These are phyloP conservation scores for Xenoacremonium recifei DNA, from an alignment of 2,329 filamentous ascomycete genomes.

Conservation along the genomic window DNA sequence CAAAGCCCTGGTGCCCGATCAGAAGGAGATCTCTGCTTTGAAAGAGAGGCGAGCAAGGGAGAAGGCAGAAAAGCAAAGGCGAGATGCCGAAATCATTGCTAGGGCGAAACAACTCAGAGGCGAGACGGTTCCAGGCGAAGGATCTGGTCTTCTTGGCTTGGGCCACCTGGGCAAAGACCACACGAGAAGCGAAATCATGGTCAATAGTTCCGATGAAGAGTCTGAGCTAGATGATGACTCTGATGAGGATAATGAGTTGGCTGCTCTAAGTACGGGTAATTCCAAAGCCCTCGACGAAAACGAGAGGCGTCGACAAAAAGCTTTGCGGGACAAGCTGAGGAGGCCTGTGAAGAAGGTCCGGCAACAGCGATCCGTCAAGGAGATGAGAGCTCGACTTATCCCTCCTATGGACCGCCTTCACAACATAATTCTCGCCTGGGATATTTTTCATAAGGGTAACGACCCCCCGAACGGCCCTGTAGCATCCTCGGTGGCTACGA, in stretches of 20 bases:
- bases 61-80: constrained; percentile 69
- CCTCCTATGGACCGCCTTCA: constrained; percentile 86
- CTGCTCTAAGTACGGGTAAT: constrained; percentile 46
- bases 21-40: constrained; percentile 46
- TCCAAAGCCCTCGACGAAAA: constrained; percentile 50
- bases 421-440: constrained; percentile 85
- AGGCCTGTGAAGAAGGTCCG: constrained; percentile 83
- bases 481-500: constrained; percentile 74
- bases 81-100: constrained; percentile 71
- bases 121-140: constrained; percentile 58
- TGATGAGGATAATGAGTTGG: constrained; percentile 51
- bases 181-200: constrained; percentile 85
- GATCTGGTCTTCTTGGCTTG: constrained; percentile 73
- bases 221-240: constrained; percentile 60
- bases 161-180: constrained; percentile 77
- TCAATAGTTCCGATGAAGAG: constrained; percentile 76
- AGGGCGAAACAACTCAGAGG: constrained; percentile 54
- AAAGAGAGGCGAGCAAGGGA: constrained; percentile 73
- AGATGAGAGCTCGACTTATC: constrained; percentile 89
- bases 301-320: constrained; percentile 42
- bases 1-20: constrained; percentile 30
- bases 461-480: constrained; percentile 75
- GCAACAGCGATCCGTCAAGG: constrained; percentile 78
- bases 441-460: constrained; percentile 87
- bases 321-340: constrained; percentile 55